Evolutionary conservation across 306 rosid genomes (phyloP).

Genomic region (Malus sieversii): DNA sequence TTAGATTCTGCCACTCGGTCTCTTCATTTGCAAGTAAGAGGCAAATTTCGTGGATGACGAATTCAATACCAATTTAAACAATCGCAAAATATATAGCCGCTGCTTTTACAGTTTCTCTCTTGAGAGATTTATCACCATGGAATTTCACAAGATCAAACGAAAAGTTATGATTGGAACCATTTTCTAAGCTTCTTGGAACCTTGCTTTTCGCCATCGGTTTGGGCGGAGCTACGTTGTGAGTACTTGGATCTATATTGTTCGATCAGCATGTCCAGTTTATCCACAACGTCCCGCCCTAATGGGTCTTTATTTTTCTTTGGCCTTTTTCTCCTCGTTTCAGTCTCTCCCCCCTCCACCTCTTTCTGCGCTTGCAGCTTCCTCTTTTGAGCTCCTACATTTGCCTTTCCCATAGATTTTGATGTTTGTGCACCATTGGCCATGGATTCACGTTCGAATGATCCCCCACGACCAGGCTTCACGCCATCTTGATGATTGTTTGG

Average conservation of each 20-base stretch:
- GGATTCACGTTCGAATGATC: conserved; percentile 7
- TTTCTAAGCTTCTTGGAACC: conserved; percentile 57
- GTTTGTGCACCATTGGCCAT: conserved; percentile 3
- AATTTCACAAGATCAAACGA: background rate
- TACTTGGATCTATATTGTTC: conserved; percentile 73
- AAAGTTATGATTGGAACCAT: conserved; percentile 62
- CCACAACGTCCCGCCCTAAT: conserved; percentile 53
- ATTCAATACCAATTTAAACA: background rate
- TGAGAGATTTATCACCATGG: background rate
- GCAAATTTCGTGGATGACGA: rapidly evolving
- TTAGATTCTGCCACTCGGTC: too few relatives aligned
- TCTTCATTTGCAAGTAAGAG: too few relatives aligned
- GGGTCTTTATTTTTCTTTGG: conserved; percentile 58
- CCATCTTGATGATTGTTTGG: conserved; percentile 22
- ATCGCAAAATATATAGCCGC: background rate
- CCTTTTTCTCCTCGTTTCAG: conserved; percentile 30
- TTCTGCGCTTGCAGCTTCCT: conserved; percentile 45
- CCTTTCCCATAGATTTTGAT: conserved; percentile 19
- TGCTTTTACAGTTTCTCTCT: background rate
- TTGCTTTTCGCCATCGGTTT: conserved; percentile 41
- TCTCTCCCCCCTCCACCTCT: conserved; percentile 22
- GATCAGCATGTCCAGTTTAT: conserved; percentile 85
- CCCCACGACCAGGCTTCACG: conserved; percentile 24
- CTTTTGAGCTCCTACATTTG: conserved; percentile 29
- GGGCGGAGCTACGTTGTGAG: conserved; percentile 37